Conservation (phyloP, 2,329 filamentous ascomycete genomes). For the Pyrenochaeta sp. region DNA sequence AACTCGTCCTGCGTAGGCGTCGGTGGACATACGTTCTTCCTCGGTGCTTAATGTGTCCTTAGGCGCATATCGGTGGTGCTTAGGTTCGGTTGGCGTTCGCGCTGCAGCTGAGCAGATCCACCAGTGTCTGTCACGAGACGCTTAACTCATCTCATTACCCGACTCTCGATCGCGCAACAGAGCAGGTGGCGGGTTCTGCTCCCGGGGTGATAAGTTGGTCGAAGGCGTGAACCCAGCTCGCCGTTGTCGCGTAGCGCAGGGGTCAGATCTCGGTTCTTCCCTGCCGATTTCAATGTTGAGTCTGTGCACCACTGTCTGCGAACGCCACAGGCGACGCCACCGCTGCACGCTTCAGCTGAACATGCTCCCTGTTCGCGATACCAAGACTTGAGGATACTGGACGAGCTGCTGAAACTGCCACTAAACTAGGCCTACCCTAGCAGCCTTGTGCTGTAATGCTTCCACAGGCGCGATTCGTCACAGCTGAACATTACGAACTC, state of each 20-base stretch:
- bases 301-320: slow-evolving; percentile 18
- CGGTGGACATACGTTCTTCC: not conserved
- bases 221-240: slow-evolving; percentile 24
- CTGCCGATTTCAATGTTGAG: slow-evolving; percentile 11
- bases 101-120: slow-evolving; percentile 21
- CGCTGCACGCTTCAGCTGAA: slow-evolving; percentile 44
- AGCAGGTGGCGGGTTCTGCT: slow-evolving; percentile 8
- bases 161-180: slow-evolving; percentile 11
- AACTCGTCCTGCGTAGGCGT: not conserved
- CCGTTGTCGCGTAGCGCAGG: slow-evolving; percentile 23
- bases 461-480: slow-evolving; percentile 39
- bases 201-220: slow-evolving; percentile 16
- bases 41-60: slow-evolving; percentile 14
- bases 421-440: slow-evolving; percentile 39
- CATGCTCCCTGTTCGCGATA: slow-evolving; percentile 19
- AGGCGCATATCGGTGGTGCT: slow-evolving; percentile 7
- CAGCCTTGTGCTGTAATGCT: slow-evolving; percentile 43
- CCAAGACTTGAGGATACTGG: slow-evolving; percentile 33
- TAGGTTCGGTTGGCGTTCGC: slow-evolving; percentile 30
- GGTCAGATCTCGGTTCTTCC: slow-evolving; percentile 30
- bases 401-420: slow-evolving; percentile 32
- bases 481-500: slow-evolving; percentile 46
- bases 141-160: slow-evolving; percentile 1
- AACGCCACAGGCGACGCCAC: slow-evolving; percentile 45
- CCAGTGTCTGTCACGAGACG: slow-evolving; percentile 10